Evolutionary conservation across 345 rosid genomes (phyloP).

Genomic region (Eucalyptus sp.): DNA sequence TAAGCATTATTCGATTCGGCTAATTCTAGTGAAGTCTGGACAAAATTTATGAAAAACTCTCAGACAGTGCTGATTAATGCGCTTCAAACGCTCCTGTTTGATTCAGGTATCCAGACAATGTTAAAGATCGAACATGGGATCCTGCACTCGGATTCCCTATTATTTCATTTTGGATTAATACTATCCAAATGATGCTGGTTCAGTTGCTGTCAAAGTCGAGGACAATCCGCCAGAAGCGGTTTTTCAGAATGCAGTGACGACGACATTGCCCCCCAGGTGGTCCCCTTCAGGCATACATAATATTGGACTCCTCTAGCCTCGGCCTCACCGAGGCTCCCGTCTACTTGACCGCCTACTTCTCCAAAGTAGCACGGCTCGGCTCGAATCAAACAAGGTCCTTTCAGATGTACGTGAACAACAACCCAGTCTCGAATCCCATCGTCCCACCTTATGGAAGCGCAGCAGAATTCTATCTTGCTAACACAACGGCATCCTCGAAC

Average conservation of each 20-base stretch:
- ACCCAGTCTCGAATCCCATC: not conserved
- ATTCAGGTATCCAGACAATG: not conserved
- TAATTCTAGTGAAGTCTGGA: not conserved
- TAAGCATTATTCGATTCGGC: not conserved
- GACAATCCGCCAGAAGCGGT: not conserved
- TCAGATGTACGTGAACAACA: not conserved
- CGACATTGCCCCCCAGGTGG: not conserved
- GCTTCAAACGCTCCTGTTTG: not conserved
- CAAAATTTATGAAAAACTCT: not conserved
- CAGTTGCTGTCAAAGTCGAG: not conserved
- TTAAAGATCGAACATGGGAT: constrained; percentile 2
- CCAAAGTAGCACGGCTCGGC: not conserved
- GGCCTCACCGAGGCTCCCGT: not conserved
- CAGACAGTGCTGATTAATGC: rapidly evolving
- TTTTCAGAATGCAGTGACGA: not conserved
- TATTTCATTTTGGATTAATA: not conserved
- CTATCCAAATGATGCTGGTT: not conserved
- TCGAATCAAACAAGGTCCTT: not conserved
- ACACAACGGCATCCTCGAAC: not conserved
- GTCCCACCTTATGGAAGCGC: not conserved
- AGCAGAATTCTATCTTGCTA: not conserved
- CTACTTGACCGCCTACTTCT: not conserved
- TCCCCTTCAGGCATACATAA: not conserved
- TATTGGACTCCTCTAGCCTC: not conserved
- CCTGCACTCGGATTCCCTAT: not conserved